A percentile compares a stretch with the other conserved stretches of the same genome.
Conservation (phyloP, 176 grass and related monocot species). For the Zoysia pacifica region DNA sequence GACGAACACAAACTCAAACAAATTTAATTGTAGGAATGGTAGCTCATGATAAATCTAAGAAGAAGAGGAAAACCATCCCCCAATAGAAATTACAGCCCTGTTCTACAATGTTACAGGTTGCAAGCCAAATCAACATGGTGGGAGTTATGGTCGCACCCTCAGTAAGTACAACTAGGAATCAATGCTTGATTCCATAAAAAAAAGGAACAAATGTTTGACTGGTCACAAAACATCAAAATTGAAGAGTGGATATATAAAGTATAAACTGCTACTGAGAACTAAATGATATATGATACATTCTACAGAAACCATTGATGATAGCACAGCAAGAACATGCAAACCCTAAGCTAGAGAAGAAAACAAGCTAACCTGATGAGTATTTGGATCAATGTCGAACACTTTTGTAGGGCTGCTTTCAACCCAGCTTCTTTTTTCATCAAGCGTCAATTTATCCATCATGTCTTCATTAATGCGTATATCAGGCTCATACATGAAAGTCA, state of each 20-base stretch:
- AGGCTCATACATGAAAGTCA: slow-evolving; percentile 98
- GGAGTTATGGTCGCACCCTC: not conserved
- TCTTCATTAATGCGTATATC: slow-evolving; percentile 86
- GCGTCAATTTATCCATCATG: slow-evolving; percentile 75
- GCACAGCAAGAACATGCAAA: not conserved
- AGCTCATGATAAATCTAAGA: not conserved
- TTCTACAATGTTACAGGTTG: not conserved
- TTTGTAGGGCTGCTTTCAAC: slow-evolving; percentile 96
- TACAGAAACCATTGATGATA: not conserved
- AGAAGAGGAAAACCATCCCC: not conserved
- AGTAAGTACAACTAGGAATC: slow-evolving; percentile 2
- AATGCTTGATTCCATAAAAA: not conserved
- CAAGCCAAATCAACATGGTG: not conserved
- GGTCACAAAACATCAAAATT: not conserved
- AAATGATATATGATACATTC: not conserved
- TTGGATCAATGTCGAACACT: slow-evolving; percentile 72
- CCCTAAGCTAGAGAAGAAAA: slow-evolving; percentile 21
- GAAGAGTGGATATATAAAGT: not conserved
- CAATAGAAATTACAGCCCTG: not conserved
- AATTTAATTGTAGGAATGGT: slow-evolving; percentile 1
- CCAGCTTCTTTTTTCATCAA: slow-evolving; percentile 74
- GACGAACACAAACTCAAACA: not conserved
- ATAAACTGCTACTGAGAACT: not conserved
- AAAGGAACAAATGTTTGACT: slow-evolving; percentile 10
- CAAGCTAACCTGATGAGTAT: slow-evolving; percentile 72